These are phyloP conservation scores for Kodamaea sp. DNA, from an alignment of 1,139 yeast species.

Conservation along the genomic window DNA sequence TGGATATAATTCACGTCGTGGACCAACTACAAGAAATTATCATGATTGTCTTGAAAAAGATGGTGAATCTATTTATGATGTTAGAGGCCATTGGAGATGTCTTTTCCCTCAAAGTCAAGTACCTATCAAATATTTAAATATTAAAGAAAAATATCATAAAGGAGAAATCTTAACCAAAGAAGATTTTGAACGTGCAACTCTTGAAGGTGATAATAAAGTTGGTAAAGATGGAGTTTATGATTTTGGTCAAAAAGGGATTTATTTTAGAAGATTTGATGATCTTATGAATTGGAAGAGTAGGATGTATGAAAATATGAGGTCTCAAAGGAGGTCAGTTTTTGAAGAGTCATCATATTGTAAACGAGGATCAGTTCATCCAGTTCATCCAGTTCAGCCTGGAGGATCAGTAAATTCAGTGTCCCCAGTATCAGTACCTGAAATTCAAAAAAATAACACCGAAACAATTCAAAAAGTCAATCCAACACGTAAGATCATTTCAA, in stretches of 20 bases:
- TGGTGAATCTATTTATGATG: constrained; percentile 78
- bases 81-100: constrained; percentile 82
- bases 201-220: constrained; percentile 7
- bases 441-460: background rate
- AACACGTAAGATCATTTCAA: constrained; percentile 49
- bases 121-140: constrained; percentile 29
- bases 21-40: constrained; percentile 61
- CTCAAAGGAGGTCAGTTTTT: constrained; percentile 17
- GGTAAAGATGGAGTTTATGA: constrained; percentile 25
- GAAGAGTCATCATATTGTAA: constrained; percentile 5
- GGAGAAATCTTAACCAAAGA: constrained; percentile 49
- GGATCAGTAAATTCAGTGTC: too few species aligned
- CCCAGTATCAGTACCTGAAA: background rate
- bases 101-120: constrained; percentile 62
- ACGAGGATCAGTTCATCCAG: background rate
- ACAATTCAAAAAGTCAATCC: background rate
- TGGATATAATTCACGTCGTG: constrained; percentile 55
- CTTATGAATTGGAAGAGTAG: constrained; percentile 64
- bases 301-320: constrained; percentile 43
- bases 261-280: constrained; percentile 61
- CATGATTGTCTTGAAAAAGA: constrained; percentile 57
- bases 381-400: too few species aligned
- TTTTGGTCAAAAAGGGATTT: constrained; percentile 38
- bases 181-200: constrained; percentile 32
- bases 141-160: constrained; percentile 24